Percentiles rank a stretch among this genome's conserved stretches.
phyloP scores from a whole-genome alignment of 768 basidiomycete species.

The Lactarius pseudohatsudake region DNA sequence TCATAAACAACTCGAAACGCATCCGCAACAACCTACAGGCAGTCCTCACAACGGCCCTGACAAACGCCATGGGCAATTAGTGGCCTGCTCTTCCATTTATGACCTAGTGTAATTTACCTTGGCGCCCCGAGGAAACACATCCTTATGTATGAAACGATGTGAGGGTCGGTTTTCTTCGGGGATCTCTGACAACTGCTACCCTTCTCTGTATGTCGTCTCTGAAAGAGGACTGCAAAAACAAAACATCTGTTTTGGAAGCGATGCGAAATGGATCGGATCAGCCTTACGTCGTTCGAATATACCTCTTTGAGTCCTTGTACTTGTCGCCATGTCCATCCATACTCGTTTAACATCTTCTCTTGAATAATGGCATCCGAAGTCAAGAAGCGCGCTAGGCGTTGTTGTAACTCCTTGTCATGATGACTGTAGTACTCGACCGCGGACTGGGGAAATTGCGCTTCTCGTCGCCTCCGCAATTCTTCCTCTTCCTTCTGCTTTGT shows the following conservation, averaged over 20 bases:
- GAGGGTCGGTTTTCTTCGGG: constrained; percentile 25
- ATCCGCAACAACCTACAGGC: constrained; percentile 6
- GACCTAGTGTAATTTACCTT: constrained; percentile 4
- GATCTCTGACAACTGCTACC: constrained; percentile 25
- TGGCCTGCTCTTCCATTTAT: constrained; percentile 1
- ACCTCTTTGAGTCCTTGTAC: constrained; percentile 22
- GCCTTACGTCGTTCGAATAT: constrained; percentile 22
- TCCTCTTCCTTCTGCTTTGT: constrained; percentile 22
- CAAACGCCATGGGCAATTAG: neutral
- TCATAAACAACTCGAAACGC: constrained; percentile 14
- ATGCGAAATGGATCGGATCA: constrained; percentile 16
- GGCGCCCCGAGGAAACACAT: constrained; percentile 1
- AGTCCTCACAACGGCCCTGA: neutral
- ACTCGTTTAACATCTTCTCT: constrained; percentile 24
- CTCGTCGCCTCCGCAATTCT: constrained; percentile 22
- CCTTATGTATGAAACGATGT: constrained; percentile 4
- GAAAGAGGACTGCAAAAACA: constrained; percentile 22
- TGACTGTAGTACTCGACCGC: constrained; percentile 22
- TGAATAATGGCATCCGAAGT: constrained; percentile 23
- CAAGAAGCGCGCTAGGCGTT: constrained; percentile 27
- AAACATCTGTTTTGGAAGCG: neutral
- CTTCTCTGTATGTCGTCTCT: constrained; percentile 24
- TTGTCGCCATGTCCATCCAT: constrained; percentile 25
- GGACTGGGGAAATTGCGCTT: constrained; percentile 21
- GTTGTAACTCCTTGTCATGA: constrained; percentile 26